These are phyloP conservation scores for Leishmania arabica DNA, from an alignment of 208 protist genomes.

Conservation along the genomic window DNA sequence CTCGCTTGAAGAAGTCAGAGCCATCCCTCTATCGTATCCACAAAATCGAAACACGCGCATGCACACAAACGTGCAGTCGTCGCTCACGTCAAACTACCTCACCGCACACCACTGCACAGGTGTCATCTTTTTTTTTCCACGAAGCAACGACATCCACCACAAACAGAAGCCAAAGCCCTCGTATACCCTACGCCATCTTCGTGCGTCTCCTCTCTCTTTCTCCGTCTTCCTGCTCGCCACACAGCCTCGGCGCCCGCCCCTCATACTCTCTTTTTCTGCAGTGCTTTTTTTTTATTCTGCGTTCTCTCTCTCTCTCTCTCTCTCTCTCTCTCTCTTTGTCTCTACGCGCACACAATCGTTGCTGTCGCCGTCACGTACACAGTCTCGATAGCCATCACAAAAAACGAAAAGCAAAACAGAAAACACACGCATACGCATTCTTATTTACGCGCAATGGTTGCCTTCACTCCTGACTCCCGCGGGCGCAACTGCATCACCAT, in stretches of 20 bases:
- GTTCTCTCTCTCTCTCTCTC: not conserved
- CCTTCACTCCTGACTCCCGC: conserved; percentile 41
- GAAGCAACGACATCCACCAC: not conserved
- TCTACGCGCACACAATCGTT: not conserved
- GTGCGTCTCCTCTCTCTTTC: not conserved
- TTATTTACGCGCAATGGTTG: conserved; percentile 21
- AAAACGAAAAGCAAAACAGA: conserved; percentile 22
- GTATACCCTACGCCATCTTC: not conserved
- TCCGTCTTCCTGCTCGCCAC: not conserved
- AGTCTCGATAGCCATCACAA: not conserved
- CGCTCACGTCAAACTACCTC: not conserved
- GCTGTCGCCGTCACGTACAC: not conserved
- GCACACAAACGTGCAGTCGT: too few relatives aligned
- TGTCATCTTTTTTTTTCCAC: not conserved
- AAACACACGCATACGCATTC: not conserved
- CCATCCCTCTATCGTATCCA: not conserved
- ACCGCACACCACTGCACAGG: not conserved
- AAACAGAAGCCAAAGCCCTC: not conserved
- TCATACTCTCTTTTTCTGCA: not conserved
- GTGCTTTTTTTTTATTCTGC: too few relatives aligned
- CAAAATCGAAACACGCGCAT: too few relatives aligned
- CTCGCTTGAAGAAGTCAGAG: not conserved
- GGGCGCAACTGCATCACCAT: conserved; percentile 38
- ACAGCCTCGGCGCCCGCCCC: not conserved
- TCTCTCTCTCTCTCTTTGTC: not conserved